Evolutionary conservation across 192 early-diverging fungal species (phyloP).

Genomic region (Pilaira anomala): DNA sequence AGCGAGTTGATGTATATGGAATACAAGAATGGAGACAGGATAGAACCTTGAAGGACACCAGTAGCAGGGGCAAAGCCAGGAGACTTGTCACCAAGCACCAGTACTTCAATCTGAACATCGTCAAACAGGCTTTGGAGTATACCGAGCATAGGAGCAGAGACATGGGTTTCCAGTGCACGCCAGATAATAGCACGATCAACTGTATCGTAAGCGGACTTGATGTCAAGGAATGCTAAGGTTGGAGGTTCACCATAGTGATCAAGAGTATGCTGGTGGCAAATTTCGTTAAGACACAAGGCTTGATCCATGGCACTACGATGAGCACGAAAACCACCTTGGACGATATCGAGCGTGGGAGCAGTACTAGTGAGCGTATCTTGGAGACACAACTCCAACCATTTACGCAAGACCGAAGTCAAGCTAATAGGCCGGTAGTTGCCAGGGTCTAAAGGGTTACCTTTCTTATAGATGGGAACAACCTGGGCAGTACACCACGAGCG

Average conservation of each 20-base stretch:
- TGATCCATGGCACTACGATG: constrained; percentile 19
- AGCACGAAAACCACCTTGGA: constrained; percentile 30
- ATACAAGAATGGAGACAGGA: too few species aligned
- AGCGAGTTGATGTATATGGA: too few species aligned
- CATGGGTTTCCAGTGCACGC: neutral
- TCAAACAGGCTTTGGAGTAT: constrained; percentile 16
- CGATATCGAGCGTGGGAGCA: constrained; percentile 12
- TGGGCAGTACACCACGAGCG: too few species aligned
- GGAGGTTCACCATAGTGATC: neutral
- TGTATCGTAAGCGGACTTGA: constrained; percentile 14
- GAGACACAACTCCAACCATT: constrained; percentile 17
- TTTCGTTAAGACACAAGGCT: constrained; percentile 22
- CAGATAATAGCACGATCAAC: constrained; percentile 26
- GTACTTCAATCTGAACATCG: neutral
- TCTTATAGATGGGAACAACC: too few species aligned
- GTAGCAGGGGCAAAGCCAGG: neutral
- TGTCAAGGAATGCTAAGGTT: constrained; percentile 27
- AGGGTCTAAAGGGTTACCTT: too few species aligned
- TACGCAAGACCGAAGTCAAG: constrained; percentile 17
- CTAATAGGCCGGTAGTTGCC: constrained; percentile 21
- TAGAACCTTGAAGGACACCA: too few species aligned
- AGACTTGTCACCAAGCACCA: neutral
- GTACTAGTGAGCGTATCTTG: neutral
- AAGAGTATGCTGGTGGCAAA: neutral
- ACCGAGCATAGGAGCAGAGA: neutral